Evolutionary conservation across 2,329 filamentous ascomycete species (phyloP).

Genomic region (Metarhizium anisopliae): DNA sequence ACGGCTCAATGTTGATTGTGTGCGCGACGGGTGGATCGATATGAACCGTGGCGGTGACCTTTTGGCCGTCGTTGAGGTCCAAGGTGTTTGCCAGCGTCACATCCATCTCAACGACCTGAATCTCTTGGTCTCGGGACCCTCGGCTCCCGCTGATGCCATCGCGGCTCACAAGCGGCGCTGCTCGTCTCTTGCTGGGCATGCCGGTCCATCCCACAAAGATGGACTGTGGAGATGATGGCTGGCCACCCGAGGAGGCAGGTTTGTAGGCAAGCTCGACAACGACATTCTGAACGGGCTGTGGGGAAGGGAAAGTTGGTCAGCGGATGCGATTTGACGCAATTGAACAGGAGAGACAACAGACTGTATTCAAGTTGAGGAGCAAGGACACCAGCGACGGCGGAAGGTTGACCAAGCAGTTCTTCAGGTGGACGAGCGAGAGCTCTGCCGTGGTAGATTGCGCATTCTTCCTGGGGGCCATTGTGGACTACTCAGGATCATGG

Average conservation of each 20-base stretch:
- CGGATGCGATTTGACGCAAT: not conserved
- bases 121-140: conserved; percentile 63
- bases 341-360: conserved; percentile 34
- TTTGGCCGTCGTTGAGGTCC: conserved; percentile 73
- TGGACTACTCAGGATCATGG: conserved; percentile 6
- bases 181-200: conserved; percentile 85
- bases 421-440: conserved; percentile 76
- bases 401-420: conserved; percentile 92
- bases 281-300: conserved; percentile 85
- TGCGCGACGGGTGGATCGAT: conserved; percentile 85
- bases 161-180: conserved; percentile 62
- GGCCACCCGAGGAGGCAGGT: conserved; percentile 36
- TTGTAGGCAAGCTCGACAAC: conserved; percentile 80
- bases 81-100: conserved; percentile 70
- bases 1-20: conserved; percentile 91
- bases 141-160: conserved; percentile 59
- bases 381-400: conserved; percentile 76
- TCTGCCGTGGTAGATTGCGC: conserved; percentile 65
- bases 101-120: conserved; percentile 76
- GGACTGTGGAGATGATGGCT: conserved; percentile 50
- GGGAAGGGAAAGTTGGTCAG: conserved; percentile 9
- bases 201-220: conserved; percentile 94
- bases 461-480: conserved; percentile 43
- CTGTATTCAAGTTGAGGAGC: conserved; percentile 82
- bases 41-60: conserved; percentile 64